phyloP scores from a whole-genome alignment of 176 grass and related monocot species.

The Triticum urartu region DNA sequence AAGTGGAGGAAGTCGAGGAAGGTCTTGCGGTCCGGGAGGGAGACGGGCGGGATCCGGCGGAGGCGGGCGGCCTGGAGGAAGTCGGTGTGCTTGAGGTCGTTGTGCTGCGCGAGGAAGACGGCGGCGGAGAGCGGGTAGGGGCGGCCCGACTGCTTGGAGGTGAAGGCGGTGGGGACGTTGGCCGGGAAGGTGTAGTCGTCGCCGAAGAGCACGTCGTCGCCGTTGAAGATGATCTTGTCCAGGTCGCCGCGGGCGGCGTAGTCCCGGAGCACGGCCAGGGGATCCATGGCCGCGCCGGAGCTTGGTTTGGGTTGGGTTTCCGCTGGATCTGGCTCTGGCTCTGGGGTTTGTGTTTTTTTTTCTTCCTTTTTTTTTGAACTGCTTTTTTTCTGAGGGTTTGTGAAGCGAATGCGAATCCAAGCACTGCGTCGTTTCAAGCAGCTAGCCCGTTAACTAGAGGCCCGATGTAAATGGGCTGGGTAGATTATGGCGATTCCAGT shows the following conservation, averaged over 20 bases:
- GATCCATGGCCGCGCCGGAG: slow-evolving; percentile 54
- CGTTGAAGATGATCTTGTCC: slow-evolving; percentile 60
- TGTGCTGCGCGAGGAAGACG: slow-evolving; percentile 85
- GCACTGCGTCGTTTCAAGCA: no score
- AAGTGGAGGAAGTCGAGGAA: slow-evolving; percentile 86
- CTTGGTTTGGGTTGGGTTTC: not conserved
- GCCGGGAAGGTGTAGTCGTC: slow-evolving; percentile 77
- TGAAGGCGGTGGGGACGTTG: slow-evolving; percentile 59
- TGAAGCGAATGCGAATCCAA: no score
- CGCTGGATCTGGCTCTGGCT: slow-evolving; percentile 12
- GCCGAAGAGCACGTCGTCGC: slow-evolving; percentile 76
- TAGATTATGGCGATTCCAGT: no score
- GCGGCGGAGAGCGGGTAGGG: slow-evolving; percentile 77
- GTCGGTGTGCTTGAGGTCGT: slow-evolving; percentile 87
- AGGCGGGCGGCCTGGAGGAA: slow-evolving; percentile 82
- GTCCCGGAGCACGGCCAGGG: slow-evolving; percentile 81
- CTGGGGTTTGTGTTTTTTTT: not conserved
- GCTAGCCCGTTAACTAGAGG: no score
- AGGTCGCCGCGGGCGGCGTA: slow-evolving; percentile 73
- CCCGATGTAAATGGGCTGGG: no score
- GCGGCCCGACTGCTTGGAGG: slow-evolving; percentile 75
- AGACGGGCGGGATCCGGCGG: slow-evolving; percentile 72
- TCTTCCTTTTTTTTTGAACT: no score
- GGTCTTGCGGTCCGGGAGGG: slow-evolving; percentile 82
- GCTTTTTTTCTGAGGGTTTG: no score